Base-by-base conservation (phyloP, 2,329 filamentous ascomycete genomes). In the Fusarium globosum region DNA sequence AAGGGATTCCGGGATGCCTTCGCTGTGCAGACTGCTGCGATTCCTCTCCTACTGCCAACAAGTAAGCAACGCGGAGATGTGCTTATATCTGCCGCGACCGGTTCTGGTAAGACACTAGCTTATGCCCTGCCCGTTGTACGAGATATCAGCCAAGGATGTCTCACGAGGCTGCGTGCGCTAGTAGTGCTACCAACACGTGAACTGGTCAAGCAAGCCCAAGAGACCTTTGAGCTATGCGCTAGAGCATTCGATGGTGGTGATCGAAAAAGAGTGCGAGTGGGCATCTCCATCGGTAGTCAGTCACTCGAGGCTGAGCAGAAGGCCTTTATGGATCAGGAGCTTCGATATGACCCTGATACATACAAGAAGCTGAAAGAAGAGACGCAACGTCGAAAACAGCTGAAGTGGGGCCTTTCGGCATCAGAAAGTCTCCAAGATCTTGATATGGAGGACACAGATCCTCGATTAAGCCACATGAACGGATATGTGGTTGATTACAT, bases 71-170 rank as follows among this genome's bases (percentile, higher is more conserved):
- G 90, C 41, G 93, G 94, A 10, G 96, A 99, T 80, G 83, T 99
- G 9, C 92, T 97, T 49, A 92, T 99, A 6, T 96, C 95, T 13
- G 96, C 97, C 0, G 93, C 96, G 3, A 99, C 96, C 0, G 96
- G 96, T 14, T 98, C 96, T 1, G 96, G 96, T 64, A 99, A 99
- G 81, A 99, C 96, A 0, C 82, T 99, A 21, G 93, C 96, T 1
- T 99, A 99, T 78, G 90, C 96, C 1, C 85, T 99, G 6, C 96
- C 96, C 0, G 90, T 99, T 66, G 88, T 97, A 8, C 90, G 94
- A 51, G 91, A 92, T 57, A 85, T 99, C 55, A 91, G 92, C 73
- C 86, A 88, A 38, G 88, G 88, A 20, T 84, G 84, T 28, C 87
- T 90, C 16, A 93, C 92, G 1, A 89, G 89, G 62, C 83, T 99